Base-by-base conservation (phyloP, 225 moss, liverwort and hornwort species). In the Sphagnum tenellum region DNA sequence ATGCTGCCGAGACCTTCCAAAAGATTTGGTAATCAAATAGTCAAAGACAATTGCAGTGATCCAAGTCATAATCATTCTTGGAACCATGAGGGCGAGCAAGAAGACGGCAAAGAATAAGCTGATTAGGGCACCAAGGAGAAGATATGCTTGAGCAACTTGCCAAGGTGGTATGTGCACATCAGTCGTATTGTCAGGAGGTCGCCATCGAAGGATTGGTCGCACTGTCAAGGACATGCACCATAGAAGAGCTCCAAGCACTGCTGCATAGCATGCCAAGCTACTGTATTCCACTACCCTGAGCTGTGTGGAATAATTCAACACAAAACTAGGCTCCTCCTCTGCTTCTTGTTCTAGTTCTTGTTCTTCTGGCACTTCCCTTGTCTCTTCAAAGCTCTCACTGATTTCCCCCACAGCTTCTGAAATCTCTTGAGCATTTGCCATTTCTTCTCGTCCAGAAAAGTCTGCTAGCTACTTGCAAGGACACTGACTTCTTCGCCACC, bases 41-140 rank as follows among this genome's bases (percentile, higher is more conserved):
- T 78, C 70, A 44, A 78, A 73, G 55, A 84, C 84, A 9, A 81
- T 61, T 0, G 80, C 71, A 47, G 80, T 68, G 61, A 80, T 84
- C 84, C 84, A 84, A 4, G 77, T 78, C 73, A 81, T 81, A 67
- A 84, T 62, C 61, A 81, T 62, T 47, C 77, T 78, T 11, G 84
- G 84, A 63, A 84, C 72, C 80, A 78, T 80, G 13, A 62, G 66
- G 45, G 80, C 80, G 57, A 84, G 80, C 50, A 84, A 72, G 7
- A 77, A 77, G 44, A 84, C 64, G 0, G 73, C 71, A 57, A 78
- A 65, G 60, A 84, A 81, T 3, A 81, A 49, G 45, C 75, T 69
- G 47, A 84, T 61, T 56, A 80, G 68, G 1, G 71, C 66, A 49
- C 72, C 69, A 8, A 84, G 75, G 4, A 78, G 50, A 9, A 84